Evolutionary conservation across 768 basidiomycete species (phyloP).

Genomic region (Psilocybe tampanensis): DNA sequence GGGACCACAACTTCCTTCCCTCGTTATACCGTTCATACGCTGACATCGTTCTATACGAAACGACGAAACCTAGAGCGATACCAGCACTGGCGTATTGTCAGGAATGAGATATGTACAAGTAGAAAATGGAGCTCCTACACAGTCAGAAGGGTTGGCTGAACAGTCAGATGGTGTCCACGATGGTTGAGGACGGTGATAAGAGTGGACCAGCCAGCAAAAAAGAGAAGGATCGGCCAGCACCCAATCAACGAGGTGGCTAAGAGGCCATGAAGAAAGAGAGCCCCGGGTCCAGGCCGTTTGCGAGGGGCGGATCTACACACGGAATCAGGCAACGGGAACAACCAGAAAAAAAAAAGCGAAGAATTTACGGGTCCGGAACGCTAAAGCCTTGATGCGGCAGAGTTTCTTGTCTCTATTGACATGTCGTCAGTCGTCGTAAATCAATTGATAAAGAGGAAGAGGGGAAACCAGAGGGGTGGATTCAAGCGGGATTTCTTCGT

Average conservation of each 20-base stretch:
- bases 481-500: background rate
- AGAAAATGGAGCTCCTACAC: constrained; percentile 48
- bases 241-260: constrained; percentile 50
- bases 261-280: constrained; percentile 42
- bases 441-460: background rate
- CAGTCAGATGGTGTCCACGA: constrained; percentile 39
- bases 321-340: background rate
- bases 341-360: background rate
- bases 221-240: constrained; percentile 70
- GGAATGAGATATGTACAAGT: background rate
- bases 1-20: constrained; percentile 68
- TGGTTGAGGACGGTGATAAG: constrained; percentile 55
- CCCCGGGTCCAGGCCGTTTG: constrained; percentile 29
- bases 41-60: constrained; percentile 71
- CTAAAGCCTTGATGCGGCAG: constrained; percentile 35
- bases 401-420: constrained; percentile 27
- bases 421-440: background rate
- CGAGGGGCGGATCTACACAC: constrained; percentile 38
- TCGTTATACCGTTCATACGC: constrained; percentile 81
- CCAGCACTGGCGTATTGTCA: constrained; percentile 35
- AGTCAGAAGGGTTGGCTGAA: constrained; percentile 63
- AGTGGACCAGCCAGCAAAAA: constrained; percentile 66
- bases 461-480: constrained; percentile 18
- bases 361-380: constrained; percentile 42
- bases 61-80: constrained; percentile 75